A percentile compares a stretch with the other conserved stretches of the same genome.
Conservation (phyloP, 2,329 filamentous ascomycete genomes). For the Tolypocladium ovalisporum region DNA sequence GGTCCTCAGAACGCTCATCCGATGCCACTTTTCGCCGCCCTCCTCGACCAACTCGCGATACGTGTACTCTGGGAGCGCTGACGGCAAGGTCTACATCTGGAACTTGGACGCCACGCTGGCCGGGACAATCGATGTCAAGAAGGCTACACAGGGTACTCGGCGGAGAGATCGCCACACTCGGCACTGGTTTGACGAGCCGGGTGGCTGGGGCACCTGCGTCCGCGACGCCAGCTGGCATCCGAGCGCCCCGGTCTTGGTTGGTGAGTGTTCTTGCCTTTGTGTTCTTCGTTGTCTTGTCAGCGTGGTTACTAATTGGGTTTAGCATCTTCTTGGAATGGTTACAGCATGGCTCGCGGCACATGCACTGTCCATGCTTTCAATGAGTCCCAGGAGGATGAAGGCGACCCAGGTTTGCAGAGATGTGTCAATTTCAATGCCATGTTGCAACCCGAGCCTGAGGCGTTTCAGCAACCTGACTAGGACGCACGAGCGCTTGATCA, state of each 20-base stretch:
- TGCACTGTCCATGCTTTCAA: constrained; percentile 73
- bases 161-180: constrained; percentile 43
- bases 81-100: constrained; percentile 84
- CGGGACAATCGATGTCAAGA: constrained; percentile 64
- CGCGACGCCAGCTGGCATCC: constrained; percentile 90
- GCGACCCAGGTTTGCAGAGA: constrained; percentile 45
- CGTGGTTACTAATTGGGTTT: background rate
- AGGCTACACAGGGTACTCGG: constrained; percentile 54
- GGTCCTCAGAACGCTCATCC: constrained; percentile 80
- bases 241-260: constrained; percentile 64
- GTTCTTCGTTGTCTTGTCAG: background rate
- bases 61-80: constrained; percentile 83
- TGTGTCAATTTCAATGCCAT: constrained; percentile 54
- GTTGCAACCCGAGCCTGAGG: constrained; percentile 29
- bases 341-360: constrained; percentile 60
- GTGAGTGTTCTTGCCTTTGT: constrained; percentile 25
- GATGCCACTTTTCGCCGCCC: constrained; percentile 89
- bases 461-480: constrained; percentile 7
- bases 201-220: constrained; percentile 65
- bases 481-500: background rate
- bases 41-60: constrained; percentile 80
- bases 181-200: constrained; percentile 44
- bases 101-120: constrained; percentile 85
- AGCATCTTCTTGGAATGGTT: constrained; percentile 79
- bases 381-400: constrained; percentile 51